Evolutionary conservation across 257 asterid genomes (phyloP).

Genomic region (Vinca minor): DNA sequence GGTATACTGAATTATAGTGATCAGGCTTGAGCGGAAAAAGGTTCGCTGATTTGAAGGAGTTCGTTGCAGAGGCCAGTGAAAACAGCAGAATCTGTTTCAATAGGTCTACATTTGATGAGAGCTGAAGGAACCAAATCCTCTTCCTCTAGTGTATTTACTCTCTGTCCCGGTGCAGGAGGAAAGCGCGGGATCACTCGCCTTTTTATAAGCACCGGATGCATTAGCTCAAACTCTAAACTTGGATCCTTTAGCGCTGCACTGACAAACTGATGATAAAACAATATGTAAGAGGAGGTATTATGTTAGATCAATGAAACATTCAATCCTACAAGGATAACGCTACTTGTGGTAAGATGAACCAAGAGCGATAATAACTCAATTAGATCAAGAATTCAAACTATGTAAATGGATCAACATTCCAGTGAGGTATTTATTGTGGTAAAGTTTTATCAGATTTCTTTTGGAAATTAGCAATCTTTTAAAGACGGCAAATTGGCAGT

Average conservation of each 20-base stretch:
- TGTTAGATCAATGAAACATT: background rate
- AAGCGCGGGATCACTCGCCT: constrained; percentile 65
- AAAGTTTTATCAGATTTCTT: too few species aligned
- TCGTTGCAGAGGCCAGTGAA: constrained; percentile 76
- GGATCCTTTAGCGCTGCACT: constrained; percentile 77
- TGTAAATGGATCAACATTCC: too few species aligned
- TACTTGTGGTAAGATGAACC: too few species aligned
- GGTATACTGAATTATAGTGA: background rate
- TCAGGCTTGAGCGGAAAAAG: constrained; percentile 34
- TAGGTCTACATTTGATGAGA: constrained; percentile 67
- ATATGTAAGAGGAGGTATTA: background rate
- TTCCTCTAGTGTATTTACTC: constrained; percentile 50
- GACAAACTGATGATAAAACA: constrained; percentile 44
- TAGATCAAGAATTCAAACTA: too few species aligned
- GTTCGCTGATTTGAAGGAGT: constrained; percentile 66
- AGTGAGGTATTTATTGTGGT: too few species aligned
- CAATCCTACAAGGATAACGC: too few species aligned
- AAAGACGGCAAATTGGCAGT: too few species aligned
- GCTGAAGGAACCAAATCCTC: constrained; percentile 95
- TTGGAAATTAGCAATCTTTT: too few species aligned
- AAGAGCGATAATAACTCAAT: too few species aligned
- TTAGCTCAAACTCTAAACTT: constrained; percentile 67
- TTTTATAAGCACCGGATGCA: constrained; percentile 59
- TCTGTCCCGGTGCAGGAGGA: constrained; percentile 49
- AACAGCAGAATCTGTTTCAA: constrained; percentile 59